Percentiles rank a stretch among this genome's conserved stretches.
phyloP scores from a whole-genome alignment of 2,329 filamentous ascomycete species.

The Zymoseptoria ardabiliae region DNA sequence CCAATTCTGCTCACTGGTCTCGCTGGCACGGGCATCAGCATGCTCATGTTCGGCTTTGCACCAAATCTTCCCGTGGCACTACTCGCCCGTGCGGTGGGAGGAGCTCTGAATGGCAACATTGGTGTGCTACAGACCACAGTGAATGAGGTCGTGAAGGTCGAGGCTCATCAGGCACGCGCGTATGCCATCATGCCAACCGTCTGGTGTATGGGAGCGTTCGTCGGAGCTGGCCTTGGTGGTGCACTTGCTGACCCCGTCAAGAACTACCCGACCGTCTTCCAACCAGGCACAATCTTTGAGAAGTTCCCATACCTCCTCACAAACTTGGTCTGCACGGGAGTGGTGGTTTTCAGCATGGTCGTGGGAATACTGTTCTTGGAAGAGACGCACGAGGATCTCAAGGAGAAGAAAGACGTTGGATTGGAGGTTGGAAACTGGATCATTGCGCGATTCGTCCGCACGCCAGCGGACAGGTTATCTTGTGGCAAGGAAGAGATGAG shows the following conservation, averaged over 20 bases:
- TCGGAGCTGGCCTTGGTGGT: slow-evolving; percentile 87
- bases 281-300: slow-evolving; percentile 70
- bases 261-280: slow-evolving; percentile 70
- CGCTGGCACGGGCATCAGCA: slow-evolving; percentile 83
- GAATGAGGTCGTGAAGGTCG: slow-evolving; percentile 83
- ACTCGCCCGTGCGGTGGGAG: slow-evolving; percentile 79
- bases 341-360: slow-evolving; percentile 67
- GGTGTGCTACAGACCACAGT: slow-evolving; percentile 93
- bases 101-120: slow-evolving; percentile 91
- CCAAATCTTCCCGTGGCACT: slow-evolving; percentile 74
- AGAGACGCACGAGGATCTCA: slow-evolving; percentile 84
- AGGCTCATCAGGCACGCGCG: slow-evolving; percentile 87
- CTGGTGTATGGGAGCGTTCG: slow-evolving; percentile 94
- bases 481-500: slow-evolving; percentile 39
- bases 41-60: slow-evolving; percentile 86
- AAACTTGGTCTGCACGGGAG: slow-evolving; percentile 79
- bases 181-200: slow-evolving; percentile 98
- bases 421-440: slow-evolving; percentile 70
- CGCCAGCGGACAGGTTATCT: slow-evolving; percentile 23
- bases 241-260: slow-evolving; percentile 79
- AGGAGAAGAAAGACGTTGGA: slow-evolving; percentile 66
- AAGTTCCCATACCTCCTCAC: slow-evolving; percentile 83
- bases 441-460: slow-evolving; percentile 24
- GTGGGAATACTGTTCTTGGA: slow-evolving; percentile 83
- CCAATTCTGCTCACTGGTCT: slow-evolving; percentile 86